Percentiles rank a stretch among this genome's conserved stretches.
Conservation (phyloP, 495 filamentous ascomycete genomes). For the Annulohypoxylon moriforme region DNA sequence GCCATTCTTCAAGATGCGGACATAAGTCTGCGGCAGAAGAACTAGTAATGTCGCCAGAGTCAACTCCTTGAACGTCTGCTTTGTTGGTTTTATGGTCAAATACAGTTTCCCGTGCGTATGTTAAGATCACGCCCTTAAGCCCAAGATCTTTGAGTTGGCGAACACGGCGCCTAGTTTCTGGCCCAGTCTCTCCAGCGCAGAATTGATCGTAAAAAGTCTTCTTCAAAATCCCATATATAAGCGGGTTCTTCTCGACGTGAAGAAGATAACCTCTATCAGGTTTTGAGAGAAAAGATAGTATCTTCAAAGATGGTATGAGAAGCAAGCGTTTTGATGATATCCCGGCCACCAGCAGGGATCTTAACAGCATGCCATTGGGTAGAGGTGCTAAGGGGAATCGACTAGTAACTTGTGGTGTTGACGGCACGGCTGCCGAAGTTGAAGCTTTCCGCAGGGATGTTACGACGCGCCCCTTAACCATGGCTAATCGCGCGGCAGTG, state of each 20-base stretch:
- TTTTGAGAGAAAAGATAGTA: neutral
- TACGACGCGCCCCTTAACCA: neutral
- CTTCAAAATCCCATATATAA: neutral
- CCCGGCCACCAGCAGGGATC: neutral
- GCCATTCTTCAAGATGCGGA: neutral
- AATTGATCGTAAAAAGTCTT: neutral
- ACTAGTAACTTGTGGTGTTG: neutral
- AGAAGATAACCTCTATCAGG: neutral
- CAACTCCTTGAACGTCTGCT: neutral
- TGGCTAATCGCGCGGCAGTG: neutral
- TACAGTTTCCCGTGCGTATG: neutral
- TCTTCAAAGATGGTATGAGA: neutral
- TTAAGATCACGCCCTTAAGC: neutral
- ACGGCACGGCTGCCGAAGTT: neutral
- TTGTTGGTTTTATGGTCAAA: conserved; percentile 3
- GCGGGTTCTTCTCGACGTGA: neutral
- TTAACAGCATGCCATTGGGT: neutral
- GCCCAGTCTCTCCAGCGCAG: neutral
- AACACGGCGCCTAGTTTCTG: neutral
- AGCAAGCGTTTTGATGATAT: conserved; percentile 2
- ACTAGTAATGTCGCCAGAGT: neutral
- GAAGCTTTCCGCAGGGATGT: neutral
- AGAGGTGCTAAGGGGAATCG: neutral
- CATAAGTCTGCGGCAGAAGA: neutral
- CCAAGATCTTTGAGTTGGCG: neutral